Conservation (phyloP, 2,329 filamentous ascomycete species). For the Verticillium isaacii region DNA sequence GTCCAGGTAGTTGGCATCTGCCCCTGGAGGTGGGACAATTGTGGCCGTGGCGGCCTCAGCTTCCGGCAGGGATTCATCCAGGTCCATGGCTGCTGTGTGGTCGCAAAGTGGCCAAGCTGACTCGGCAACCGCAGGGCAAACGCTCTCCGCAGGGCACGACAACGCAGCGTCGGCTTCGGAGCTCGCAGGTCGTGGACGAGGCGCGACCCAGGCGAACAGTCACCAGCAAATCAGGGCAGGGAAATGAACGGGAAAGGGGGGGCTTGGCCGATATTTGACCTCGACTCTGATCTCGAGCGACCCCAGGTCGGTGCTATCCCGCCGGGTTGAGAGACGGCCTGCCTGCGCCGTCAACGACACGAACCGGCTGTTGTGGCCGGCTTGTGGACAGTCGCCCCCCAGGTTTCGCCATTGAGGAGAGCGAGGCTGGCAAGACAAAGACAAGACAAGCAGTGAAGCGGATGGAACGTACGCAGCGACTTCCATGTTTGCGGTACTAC, state of each 20-base stretch:
- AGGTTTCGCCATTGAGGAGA: neutral
- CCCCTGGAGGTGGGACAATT: conserved; percentile 1
- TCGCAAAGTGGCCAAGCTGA: neutral
- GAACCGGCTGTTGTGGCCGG: neutral
- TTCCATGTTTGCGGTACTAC: neutral
- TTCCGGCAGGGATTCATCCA: conserved; percentile 5
- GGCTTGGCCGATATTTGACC: neutral
- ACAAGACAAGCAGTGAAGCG: neutral
- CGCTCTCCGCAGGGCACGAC: neutral
- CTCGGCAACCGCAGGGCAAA: neutral
- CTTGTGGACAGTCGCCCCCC: neutral
- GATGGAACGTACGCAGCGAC: neutral
- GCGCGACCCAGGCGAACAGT: neutral
- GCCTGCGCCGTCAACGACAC: neutral
- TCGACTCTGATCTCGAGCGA: neutral
- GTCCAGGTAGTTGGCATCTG: conserved; percentile 1
- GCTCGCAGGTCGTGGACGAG: neutral
- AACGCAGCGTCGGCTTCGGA: neutral
- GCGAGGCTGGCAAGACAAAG: neutral
- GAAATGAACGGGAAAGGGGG: neutral
- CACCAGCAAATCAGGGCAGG: conserved; percentile 1
- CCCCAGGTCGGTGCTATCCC: neutral
- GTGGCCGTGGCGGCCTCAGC: conserved; percentile 4
- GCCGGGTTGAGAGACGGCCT: neutral
- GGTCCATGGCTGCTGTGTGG: conserved; percentile 2